Base-by-base conservation (phyloP, 352 stramenopile species). In the Globisporangium viniferum region DNA sequence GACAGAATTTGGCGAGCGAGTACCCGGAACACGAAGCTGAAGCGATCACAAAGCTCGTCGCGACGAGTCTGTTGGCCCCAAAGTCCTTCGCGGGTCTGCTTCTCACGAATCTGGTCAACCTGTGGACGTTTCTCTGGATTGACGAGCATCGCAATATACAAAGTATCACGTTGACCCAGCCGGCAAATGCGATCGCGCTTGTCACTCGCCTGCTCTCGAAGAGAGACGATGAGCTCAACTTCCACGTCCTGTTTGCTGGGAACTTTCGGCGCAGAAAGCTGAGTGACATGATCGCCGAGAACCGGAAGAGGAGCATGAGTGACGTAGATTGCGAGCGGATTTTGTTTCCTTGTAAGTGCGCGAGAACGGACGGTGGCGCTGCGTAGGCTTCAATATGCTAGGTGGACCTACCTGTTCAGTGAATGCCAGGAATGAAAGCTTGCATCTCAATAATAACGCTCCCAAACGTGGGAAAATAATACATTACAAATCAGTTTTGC, bases 121-220 rank as follows among this genome's bases (percentile, higher is more conserved):
- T 56, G 49, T 56, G 49, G n/a, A 54, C 48, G 48, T 54, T 54
- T 29, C 48, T 54, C 48, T 54, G 48, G 49, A 56, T 56, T 9
- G 49, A 56, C 49, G 49, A 56, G 49, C n/a, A 56, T 14, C 49
- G 8, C 49, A 24, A 14, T 20, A 15, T 56, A 14, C n/a, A 31
- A 27, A 55, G 9, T 31, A 9, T 20, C 49, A 56, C 49, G 18
- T 15, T 56, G 49, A 56, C 49, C 1, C 49, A 56, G 49, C n/a
- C 49, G 9, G 6, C 49, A 2, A 33, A 56, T 29, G 49, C n/a
- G 18, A 27, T 56, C 2, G 49, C 49, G 49, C 49, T 33, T 56
- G 49, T 33, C 0, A 5, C 12, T 56, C 48, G 48, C 9, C 48
- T 56, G 49, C 49, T 56, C 22, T 33, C 49, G 49, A 56, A 56